Evolutionary conservation across 352 stramenopile species (phyloP), one percentile per base, ranked within the genome.

Genomic region (Phytopythium boreale): DNA sequence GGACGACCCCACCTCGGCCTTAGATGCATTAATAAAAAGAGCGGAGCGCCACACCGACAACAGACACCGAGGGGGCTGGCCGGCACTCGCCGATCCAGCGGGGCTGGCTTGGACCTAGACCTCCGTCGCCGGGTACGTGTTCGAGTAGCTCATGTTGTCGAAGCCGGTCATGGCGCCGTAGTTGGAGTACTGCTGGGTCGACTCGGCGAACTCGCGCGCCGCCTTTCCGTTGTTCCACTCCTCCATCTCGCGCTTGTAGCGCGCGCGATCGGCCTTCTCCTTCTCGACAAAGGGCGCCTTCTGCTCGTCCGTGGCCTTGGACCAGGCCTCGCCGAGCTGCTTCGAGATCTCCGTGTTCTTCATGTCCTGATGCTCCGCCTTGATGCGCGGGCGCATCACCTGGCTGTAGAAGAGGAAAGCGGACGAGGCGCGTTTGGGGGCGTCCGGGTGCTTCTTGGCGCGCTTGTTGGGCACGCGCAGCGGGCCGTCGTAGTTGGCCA

Each of bases 331-430:
- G 24, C 95, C 95, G 27, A 99, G 72, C 56, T 98, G 80, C 70
- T 96, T 94, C 14, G 94, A 98, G 67, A 99, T 97, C 59, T 98
- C 95, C 68, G 93, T 97, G 73, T 98, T 98, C 64, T 97, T 96
- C 88, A 98, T 97, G 57, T 96, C 88, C 49, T 93, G 93, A 74
- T 98, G 89, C 57, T 97, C 84, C 4, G 84, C 71, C 74, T 98
- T 98, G 51, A 98, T 93, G 29, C 84, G 70, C 31, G 85, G 76
- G 19, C 93, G 80, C 76, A 97, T 97, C 24, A 93, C 88, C 61
- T 97, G 84, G 44, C 88, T 95, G 72, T 97, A 98, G 75, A 97
- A 98, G 11, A 98, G 79, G 68, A 98, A 99, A 22, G 96, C 92
- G 34, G 88, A 97, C 68, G 96, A 98, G 9, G 95, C 92, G 34